A percentile compares a stretch with the other conserved stretches of the same genome.
phyloP scores from a whole-genome alignment of 2,329 filamentous ascomycete species.

The Penicillium sp. region DNA sequence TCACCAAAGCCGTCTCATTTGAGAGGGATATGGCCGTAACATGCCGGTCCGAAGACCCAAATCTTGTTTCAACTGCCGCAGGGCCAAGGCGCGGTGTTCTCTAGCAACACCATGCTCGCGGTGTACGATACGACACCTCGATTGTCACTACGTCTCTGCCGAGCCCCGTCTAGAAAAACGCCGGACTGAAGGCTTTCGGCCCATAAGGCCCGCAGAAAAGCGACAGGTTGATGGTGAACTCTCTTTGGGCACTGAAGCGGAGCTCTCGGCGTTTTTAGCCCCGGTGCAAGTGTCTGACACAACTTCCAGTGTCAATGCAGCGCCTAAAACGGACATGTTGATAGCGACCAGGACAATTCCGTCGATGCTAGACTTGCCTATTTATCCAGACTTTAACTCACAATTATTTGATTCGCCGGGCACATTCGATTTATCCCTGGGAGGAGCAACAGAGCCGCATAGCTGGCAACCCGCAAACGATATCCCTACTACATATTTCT shows the following conservation, averaged over 20 bases:
- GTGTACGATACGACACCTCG: not conserved
- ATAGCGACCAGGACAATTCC: not conserved
- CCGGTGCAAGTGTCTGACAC: not conserved
- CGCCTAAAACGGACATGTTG: not conserved
- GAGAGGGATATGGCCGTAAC: not conserved
- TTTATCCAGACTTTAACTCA: no score
- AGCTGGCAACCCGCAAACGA: not conserved
- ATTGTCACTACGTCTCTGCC: not conserved
- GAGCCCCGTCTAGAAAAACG: not conserved
- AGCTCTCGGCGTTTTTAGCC: not conserved
- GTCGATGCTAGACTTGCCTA: no score
- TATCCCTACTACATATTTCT: not conserved
- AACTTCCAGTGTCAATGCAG: not conserved
- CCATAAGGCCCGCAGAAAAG: not conserved
- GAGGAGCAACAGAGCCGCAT: not conserved
- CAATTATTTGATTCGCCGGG: not conserved
- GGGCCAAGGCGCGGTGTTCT: not conserved
- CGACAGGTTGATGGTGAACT: not conserved
- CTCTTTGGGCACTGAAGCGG: not conserved
- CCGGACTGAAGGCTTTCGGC: not conserved
- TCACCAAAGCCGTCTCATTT: no score
- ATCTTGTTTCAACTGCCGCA: conserved; percentile 1
- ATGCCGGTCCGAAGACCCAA: conserved; percentile 4
- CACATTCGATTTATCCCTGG: not conserved
- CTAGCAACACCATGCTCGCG: not conserved